These are phyloP conservation scores for Trifolium pratense DNA, from an alignment of 306 rosid genomes.

Conservation along the genomic window DNA sequence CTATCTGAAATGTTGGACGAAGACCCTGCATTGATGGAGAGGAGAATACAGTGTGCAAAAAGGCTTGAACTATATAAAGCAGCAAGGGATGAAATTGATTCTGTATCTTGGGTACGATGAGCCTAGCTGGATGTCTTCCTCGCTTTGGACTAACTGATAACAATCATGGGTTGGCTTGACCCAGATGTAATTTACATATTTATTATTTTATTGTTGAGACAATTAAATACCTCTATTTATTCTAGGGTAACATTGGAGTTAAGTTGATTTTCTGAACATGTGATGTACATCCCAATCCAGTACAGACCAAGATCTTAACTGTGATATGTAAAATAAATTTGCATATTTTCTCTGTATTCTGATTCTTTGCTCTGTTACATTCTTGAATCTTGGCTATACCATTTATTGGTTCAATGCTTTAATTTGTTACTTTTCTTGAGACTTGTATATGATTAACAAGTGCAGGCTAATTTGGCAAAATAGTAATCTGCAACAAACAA, in stretches of 20 bases:
- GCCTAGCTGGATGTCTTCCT: slow-evolving; percentile 24
- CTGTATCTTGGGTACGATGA: slow-evolving; percentile 84
- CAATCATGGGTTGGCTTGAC: slow-evolving; percentile 37
- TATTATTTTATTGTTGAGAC: background rate
- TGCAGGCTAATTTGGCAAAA: slow-evolving; percentile 10
- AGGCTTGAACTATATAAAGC: slow-evolving; percentile 90
- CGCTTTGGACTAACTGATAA: slow-evolving; percentile 39
- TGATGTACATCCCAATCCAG: slow-evolving; percentile 26
- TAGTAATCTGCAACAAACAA: background rate
- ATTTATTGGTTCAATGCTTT: slow-evolving; percentile 20
- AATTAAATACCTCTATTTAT: background rate
- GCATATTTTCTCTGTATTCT: slow-evolving; percentile 27
- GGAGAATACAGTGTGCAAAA: slow-evolving; percentile 81
- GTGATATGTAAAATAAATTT: slow-evolving; percentile 16
- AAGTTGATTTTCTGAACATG: slow-evolving; percentile 29
- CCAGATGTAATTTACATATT: slow-evolving; percentile 24
- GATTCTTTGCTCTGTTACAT: slow-evolving; percentile 2
- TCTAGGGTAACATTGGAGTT: slow-evolving; percentile 34
- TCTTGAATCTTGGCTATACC: background rate
- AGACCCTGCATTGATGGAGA: slow-evolving; percentile 93
- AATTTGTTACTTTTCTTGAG: slow-evolving; percentile 10
- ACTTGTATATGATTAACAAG: background rate
- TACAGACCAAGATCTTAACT: slow-evolving; percentile 15
- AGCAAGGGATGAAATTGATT: slow-evolving; percentile 91
- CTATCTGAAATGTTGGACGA: slow-evolving; percentile 74